Evolutionary conservation across 257 asterid species (phyloP), one percentile per base, ranked within the genome.

Genomic region (Penstemon eatonii): DNA sequence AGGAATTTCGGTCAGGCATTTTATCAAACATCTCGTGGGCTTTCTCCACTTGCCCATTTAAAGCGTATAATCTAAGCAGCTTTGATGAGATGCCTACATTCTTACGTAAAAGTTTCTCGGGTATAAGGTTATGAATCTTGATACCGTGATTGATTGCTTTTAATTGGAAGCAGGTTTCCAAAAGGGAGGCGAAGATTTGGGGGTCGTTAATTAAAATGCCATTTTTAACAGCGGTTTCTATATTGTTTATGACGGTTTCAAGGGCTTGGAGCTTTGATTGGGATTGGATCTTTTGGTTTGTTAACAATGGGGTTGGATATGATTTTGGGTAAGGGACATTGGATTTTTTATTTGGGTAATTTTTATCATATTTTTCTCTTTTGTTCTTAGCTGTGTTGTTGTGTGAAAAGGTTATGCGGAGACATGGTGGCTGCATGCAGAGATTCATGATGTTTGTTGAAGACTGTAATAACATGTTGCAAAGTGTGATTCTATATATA

Each of bases 1-100:
- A 87, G 0, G 60, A 66, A 49, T 80, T 65, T 19, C 97, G 73
- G 13, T 69, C 76, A 8, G 87, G 86, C 98, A 92, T 87, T 86
- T 76, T 56, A 70, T 92, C 97, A 40, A 92, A 92, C 93, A 92
- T 37, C 52, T 83, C 69, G 79, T 89, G 98, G 0, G 98, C 98
- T 39, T 81, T 74, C 4, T 85, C 89, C 25, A 87, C 39, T 5
- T 75, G 78, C 60, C 96, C 93, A 19, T 25, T 80, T 8, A 61
- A 42, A 0, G 93, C 89, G 6, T 85, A 92, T 0, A 87, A 12
- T 8, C 96, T 59, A 1, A 91, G 65, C 54, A 91, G 91, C 82
- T 91, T 91, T 0, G 96, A 86, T 5, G 82, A 75, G 65, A 91
- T 81, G n/a, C 98, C 96, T 1, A 15, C 79, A 40, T 91, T 89